Conservation (phyloP, 73 alveolate species). For the Paramecium primaurelia region DNA sequence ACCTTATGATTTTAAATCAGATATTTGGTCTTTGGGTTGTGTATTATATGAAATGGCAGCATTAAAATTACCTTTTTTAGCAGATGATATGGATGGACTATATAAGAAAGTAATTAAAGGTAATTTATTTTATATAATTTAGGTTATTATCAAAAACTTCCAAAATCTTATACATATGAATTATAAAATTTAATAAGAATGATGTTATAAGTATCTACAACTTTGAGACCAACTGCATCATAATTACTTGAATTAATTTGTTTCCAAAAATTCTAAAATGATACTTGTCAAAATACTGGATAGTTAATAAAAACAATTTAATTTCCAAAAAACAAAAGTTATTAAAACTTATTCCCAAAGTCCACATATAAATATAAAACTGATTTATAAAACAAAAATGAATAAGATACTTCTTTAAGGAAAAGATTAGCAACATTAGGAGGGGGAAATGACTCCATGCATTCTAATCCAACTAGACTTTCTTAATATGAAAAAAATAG, state of each 20-base stretch:
- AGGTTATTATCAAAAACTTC: conserved; percentile 59
- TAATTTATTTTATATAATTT: neutral
- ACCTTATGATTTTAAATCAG: conserved; percentile 67
- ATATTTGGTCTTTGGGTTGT: conserved; percentile 78
- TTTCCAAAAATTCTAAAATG: neutral
- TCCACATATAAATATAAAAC: neutral
- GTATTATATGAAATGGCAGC: conserved; percentile 74
- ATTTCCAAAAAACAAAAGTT: neutral
- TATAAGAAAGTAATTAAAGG: conserved; percentile 65
- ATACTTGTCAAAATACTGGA: neutral
- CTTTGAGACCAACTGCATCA: neutral
- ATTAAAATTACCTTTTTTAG: conserved; percentile 69
- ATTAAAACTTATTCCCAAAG: neutral
- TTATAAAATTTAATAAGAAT: conserved; percentile 6
- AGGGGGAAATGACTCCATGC: neutral
- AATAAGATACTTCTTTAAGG: neutral
- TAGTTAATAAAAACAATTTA: neutral
- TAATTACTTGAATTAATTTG: neutral
- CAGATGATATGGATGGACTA: conserved; percentile 68
- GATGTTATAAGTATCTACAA: neutral
- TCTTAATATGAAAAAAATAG: neutral
- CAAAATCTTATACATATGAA: neutral
- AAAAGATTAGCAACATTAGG: neutral
- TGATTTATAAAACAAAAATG: neutral
- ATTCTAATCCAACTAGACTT: conserved; percentile 10